Percentiles rank a stretch among this genome's conserved stretches.
Conservation (phyloP, 768 basidiomycete genomes). For the Xanthoconium purpureum region DNA sequence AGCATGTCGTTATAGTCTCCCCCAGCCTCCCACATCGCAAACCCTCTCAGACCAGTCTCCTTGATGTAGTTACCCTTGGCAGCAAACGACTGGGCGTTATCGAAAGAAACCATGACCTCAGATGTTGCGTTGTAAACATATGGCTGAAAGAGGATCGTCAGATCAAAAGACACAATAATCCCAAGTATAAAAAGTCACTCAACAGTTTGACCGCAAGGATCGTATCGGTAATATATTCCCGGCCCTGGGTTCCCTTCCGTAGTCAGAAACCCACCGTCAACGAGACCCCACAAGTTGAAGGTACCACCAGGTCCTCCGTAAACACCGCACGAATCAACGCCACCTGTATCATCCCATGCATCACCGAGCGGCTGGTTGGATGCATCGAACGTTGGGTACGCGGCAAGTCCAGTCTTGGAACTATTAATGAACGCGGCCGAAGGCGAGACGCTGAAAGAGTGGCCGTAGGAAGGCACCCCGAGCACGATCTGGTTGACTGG, state of each 20-base stretch:
- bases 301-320: conserved; percentile 46
- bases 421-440: conserved; percentile 35
- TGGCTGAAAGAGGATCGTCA: conserved; percentile 41
- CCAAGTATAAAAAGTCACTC: conserved; percentile 14
- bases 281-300: conserved; percentile 59
- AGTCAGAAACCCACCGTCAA: conserved; percentile 54
- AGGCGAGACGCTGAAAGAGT: conserved; percentile 54
- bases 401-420: conserved; percentile 36
- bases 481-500: conserved; percentile 68
- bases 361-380: conserved; percentile 48
- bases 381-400: conserved; percentile 51
- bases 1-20: conserved; percentile 61
- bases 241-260: conserved; percentile 23
- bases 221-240: conserved; percentile 55
- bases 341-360: conserved; percentile 48
- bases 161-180: not conserved
- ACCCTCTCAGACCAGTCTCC: conserved; percentile 51
- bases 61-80: conserved; percentile 63
- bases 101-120: conserved; percentile 62
- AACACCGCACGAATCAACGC: conserved; percentile 54
- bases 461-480: conserved; percentile 80
- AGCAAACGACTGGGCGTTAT: conserved; percentile 55
- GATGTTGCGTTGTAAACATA: conserved; percentile 59
- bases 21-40: conserved; percentile 70
- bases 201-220: conserved; percentile 72